Evolutionary conservation across 345 rosid genomes (phyloP).

Genomic region (Eucalyptus virginea): DNA sequence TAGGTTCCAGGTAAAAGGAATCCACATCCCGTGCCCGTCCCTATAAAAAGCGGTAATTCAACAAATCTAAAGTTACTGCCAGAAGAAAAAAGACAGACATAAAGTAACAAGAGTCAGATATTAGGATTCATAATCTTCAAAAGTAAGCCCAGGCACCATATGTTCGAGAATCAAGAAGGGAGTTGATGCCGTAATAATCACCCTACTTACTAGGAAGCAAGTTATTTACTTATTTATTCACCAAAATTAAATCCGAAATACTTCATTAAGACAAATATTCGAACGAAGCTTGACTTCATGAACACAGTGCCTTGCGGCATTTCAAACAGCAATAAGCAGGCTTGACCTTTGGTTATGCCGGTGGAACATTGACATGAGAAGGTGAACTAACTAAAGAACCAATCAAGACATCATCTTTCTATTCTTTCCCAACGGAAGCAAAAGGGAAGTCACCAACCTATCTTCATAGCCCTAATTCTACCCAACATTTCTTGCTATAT

Average conservation of each 20-base stretch:
- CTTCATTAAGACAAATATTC: neutral
- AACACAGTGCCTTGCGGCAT: neutral
- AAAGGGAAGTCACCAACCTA: neutral
- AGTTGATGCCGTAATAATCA: neutral
- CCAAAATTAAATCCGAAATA: no score
- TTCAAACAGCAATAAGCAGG: neutral
- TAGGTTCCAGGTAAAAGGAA: rapidly evolving
- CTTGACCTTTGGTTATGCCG: neutral
- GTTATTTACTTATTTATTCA: neutral
- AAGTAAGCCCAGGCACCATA: neutral
- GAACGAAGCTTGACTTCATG: neutral
- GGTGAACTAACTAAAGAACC: neutral
- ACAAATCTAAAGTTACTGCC: neutral
- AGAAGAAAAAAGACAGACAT: rapidly evolving
- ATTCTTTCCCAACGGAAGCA: neutral
- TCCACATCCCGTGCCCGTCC: rapidly evolving
- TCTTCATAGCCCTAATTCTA: neutral
- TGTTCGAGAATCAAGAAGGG: no score
- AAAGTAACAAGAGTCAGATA: neutral
- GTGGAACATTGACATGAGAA: neutral
- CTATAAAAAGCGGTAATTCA: neutral
- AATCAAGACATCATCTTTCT: neutral
- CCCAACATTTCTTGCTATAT: neutral
- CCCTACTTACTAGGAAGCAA: neutral
- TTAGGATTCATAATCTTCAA: neutral